phyloP scores from a whole-genome alignment of 1,139 yeast species.

The Casaregolazyma lundiana region DNA sequence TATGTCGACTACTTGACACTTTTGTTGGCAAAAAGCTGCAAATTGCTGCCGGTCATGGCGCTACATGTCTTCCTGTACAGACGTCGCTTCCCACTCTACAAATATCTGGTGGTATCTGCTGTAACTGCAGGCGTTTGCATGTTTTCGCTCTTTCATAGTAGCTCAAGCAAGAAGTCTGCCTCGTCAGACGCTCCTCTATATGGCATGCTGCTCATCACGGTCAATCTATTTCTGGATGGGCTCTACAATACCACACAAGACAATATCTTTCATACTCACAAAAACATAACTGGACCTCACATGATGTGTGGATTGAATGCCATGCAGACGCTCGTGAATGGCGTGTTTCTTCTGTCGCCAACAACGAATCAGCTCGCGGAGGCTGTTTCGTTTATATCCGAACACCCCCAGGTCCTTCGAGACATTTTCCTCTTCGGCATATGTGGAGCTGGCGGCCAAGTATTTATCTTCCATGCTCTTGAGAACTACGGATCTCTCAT shows the following conservation, averaged over 20 bases:
- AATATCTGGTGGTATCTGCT: slow-evolving; percentile 66
- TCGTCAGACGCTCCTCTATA: slow-evolving; percentile 28
- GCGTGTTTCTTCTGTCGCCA: slow-evolving; percentile 40
- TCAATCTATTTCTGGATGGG: slow-evolving; percentile 80
- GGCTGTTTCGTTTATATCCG: slow-evolving; percentile 43
- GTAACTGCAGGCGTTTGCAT: slow-evolving; percentile 80
- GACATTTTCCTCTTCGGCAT: slow-evolving; percentile 66
- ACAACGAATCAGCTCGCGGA: slow-evolving; percentile 48
- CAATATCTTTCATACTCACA: slow-evolving; percentile 54
- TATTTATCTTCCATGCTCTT: slow-evolving; percentile 79
- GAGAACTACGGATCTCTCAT: slow-evolving; percentile 81
- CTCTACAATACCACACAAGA: slow-evolving; percentile 93
- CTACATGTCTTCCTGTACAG: slow-evolving; percentile 74
- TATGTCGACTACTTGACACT: slow-evolving; percentile 85
- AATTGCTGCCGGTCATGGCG: slow-evolving; percentile 85
- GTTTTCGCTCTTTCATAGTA: slow-evolving; percentile 53
- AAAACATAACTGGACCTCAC: slow-evolving; percentile 66
- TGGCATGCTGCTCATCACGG: slow-evolving; percentile 58
- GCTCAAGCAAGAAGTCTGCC: slow-evolving; percentile 19
- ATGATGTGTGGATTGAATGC: slow-evolving; percentile 80
- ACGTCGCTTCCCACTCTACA: slow-evolving; percentile 66
- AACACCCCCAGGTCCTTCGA: slow-evolving; percentile 47
- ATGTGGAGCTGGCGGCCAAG: slow-evolving; percentile 89
- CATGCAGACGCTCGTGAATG: slow-evolving; percentile 42
- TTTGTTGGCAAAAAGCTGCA: slow-evolving; percentile 87